phyloP scores from a whole-genome alignment of 306 rosid genomes.

The Begonia loranthoides region DNA sequence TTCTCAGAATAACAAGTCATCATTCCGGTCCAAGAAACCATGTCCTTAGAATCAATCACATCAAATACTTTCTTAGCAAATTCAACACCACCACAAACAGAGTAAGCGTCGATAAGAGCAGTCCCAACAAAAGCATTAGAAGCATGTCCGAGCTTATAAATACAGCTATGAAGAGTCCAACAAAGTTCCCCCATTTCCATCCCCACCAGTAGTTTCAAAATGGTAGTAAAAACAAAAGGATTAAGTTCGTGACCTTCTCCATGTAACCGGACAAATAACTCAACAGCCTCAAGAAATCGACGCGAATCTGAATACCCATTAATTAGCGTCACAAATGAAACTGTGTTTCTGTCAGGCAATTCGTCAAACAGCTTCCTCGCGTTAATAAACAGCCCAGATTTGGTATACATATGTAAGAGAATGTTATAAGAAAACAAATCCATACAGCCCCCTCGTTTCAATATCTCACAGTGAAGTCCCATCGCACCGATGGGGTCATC shows the following conservation, averaged over 20 bases:
- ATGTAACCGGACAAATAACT: constrained; percentile 26
- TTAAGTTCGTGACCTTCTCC: constrained; percentile 36
- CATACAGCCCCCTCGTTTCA: constrained; percentile 28
- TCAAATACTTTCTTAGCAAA: constrained; percentile 24
- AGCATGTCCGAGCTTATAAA: constrained; percentile 24
- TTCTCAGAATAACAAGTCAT: constrained; percentile 32
- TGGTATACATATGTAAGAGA: constrained; percentile 24
- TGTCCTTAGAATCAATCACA: constrained; percentile 27
- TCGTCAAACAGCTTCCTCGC: constrained; percentile 31
- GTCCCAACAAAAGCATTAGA: constrained; percentile 31
- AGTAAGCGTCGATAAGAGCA: constrained; percentile 40
- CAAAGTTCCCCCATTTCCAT: constrained; percentile 27
- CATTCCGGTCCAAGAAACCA: constrained; percentile 47
- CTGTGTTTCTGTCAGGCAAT: constrained; percentile 22
- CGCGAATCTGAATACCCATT: constrained; percentile 19
- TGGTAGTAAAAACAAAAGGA: constrained; percentile 27
- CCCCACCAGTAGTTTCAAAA: constrained; percentile 29
- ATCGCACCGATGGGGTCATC: constrained; percentile 10
- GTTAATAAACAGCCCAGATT: constrained; percentile 9
- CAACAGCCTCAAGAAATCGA: constrained; percentile 14
- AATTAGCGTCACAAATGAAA: constrained; percentile 39
- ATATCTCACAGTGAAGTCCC: constrained; percentile 23
- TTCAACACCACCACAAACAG: constrained; percentile 23
- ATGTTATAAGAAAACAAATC: constrained; percentile 31
- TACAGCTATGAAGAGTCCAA: constrained; percentile 25